Evolutionary conservation across 225 moss, liverwort and hornwort genomes (phyloP).

Genomic region (Pseudoscleropodium purum): DNA sequence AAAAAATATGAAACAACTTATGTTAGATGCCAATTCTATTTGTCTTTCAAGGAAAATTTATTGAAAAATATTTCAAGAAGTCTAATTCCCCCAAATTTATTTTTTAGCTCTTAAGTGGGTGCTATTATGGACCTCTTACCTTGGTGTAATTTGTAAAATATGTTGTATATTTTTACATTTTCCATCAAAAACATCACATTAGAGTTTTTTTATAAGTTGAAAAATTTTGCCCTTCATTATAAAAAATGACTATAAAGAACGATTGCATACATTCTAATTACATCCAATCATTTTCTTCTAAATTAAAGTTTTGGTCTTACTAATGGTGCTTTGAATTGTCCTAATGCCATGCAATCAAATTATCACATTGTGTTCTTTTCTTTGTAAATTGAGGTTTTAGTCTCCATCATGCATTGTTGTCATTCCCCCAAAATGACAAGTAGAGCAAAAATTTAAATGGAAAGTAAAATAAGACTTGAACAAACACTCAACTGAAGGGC

Average conservation of each 20-base stretch:
- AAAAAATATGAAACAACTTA: neutral
- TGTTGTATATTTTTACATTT: neutral
- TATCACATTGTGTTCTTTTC: neutral
- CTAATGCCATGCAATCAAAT: no score
- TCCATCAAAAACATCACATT: neutral
- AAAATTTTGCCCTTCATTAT: neutral
- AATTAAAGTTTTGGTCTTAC: neutral
- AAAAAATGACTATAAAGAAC: neutral
- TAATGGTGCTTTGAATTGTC: neutral
- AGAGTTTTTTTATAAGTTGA: rapidly evolving
- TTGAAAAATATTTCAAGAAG: neutral
- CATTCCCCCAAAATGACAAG: neutral
- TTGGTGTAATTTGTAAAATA: neutral
- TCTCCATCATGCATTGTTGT: neutral
- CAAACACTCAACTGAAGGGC: rapidly evolving
- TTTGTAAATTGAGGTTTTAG: neutral
- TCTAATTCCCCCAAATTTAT: neutral
- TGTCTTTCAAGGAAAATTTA: neutral
- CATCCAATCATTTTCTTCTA: no score
- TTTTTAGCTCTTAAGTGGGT: neutral
- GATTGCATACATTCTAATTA: neutral
- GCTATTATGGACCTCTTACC: neutral
- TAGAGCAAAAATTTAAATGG: neutral
- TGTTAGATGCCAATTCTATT: neutral
- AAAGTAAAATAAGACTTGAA: neutral